These are phyloP conservation scores for Cladosporium sp. DNA, from an alignment of 2,329 filamentous ascomycete species.

Conservation along the genomic window DNA sequence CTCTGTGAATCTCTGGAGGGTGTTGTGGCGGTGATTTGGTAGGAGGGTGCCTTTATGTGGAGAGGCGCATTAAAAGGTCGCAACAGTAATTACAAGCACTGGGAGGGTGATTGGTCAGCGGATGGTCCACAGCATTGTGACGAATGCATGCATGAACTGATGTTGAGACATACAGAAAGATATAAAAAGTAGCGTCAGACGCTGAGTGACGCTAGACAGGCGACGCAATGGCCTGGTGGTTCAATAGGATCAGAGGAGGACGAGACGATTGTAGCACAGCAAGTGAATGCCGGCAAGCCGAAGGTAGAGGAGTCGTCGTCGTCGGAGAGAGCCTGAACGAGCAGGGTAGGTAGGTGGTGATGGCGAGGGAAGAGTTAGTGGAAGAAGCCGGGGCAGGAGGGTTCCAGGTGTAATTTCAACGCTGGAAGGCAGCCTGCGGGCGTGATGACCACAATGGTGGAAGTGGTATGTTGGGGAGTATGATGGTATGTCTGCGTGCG, in stretches of 20 bases:
- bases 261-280: constrained; percentile 31
- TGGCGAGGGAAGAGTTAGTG: no score
- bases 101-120: constrained; percentile 10
- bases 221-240: constrained; percentile 14
- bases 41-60: constrained; percentile 33
- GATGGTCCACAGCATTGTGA: no score
- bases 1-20: constrained; percentile 37
- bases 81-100: constrained; percentile 14
- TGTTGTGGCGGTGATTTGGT: constrained; percentile 28
- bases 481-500: not conserved
- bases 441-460: no score
- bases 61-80: constrained; percentile 37
- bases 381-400: not conserved
- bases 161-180: constrained; percentile 28
- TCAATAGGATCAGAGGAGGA: constrained; percentile 18
- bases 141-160: constrained; percentile 8
- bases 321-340: not conserved
- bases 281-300: constrained; percentile 33
- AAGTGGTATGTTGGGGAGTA: not conserved
- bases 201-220: constrained; percentile 10
- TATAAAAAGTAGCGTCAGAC: constrained; percentile 22
- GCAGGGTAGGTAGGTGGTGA: not conserved
- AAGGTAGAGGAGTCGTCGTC: constrained; percentile 3
- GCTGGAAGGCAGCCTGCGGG: constrained; percentile 7
- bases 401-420: not conserved